A percentile compares a stretch with the other conserved stretches of the same genome.
These are phyloP conservation scores for Borovskyia barvae DNA, from an alignment of 208 protist genomes.

Conservation along the genomic window DNA sequence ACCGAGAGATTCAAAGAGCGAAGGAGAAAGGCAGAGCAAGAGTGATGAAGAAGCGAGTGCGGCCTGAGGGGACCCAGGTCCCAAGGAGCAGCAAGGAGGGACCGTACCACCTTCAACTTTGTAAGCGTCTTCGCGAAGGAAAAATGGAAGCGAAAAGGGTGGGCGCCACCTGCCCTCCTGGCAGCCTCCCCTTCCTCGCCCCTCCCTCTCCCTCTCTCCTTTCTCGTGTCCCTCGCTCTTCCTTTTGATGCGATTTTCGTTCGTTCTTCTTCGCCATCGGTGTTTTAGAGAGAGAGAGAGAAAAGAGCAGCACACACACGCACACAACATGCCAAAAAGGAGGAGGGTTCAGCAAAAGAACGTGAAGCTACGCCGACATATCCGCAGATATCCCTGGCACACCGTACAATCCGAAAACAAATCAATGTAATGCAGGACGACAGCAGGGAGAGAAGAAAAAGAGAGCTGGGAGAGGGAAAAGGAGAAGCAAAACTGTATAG, in stretches of 20 bases:
- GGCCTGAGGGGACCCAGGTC: too few species aligned
- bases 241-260: too few species aligned
- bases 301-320: conserved; percentile 1
- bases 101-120: too few species aligned
- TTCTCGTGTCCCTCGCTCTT: not conserved
- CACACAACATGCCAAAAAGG: conserved; percentile 1
- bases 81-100: too few species aligned
- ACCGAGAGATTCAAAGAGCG: not conserved
- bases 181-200: too few species aligned
- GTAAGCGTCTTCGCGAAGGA: too few species aligned
- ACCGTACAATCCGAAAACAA: too few species aligned
- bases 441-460: conserved; percentile 1
- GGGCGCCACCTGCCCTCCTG: too few species aligned
- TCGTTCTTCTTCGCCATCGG: conserved; percentile 8
- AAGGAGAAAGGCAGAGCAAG: not conserved
- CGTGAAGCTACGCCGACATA: not conserved
- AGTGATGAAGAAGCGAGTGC: too few species aligned
- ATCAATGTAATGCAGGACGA: not conserved
- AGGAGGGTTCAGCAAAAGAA: not conserved
- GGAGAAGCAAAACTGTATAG: not conserved
- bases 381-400: too few species aligned
- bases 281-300: not conserved
- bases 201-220: not conserved
- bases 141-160: too few species aligned
- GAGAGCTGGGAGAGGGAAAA: not conserved